Conservation (phyloP, 345 rosid species). For the Syzygium aqueum region DNA sequence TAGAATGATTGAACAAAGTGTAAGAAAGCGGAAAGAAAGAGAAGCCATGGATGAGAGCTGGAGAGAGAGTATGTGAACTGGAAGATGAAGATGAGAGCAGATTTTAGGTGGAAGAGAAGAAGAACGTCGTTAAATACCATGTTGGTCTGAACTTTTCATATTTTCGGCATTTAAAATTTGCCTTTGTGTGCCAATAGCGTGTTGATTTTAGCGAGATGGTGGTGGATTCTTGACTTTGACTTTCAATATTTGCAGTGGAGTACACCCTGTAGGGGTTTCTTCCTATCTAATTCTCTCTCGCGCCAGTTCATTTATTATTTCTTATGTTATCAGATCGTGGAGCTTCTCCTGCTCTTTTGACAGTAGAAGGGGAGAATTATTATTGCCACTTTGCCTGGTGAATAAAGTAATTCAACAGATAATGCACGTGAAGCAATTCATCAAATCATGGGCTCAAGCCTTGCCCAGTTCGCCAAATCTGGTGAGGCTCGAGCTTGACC, state of each 20-base stretch:
- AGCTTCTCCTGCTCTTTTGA: not conserved
- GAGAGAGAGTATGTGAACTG: not conserved
- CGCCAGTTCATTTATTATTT: not conserved
- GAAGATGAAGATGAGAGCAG: not conserved
- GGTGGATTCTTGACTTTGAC: not conserved
- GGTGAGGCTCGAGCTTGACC: no score
- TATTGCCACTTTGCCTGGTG: no score
- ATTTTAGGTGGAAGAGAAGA: not conserved
- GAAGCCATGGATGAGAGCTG: not conserved
- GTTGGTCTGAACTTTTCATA: not conserved
- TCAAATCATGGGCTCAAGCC: not conserved
- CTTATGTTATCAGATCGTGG: not conserved
- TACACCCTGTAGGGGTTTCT: not conserved
- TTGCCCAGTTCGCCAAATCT: no score
- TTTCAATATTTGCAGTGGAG: not conserved
- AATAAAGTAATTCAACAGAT: not conserved
- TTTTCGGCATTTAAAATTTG: not conserved
- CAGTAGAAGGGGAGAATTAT: not conserved
- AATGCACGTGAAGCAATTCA: not conserved
- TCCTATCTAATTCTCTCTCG: not conserved
- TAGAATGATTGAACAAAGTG: not conserved
- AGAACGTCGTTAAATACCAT: not conserved
- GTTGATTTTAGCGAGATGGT: not conserved
- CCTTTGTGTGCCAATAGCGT: not conserved
- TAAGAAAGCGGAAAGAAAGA: not conserved